Evolutionary conservation across 2,329 filamentous ascomycete genomes (phyloP).

Genomic region (Fusarium continuum): DNA sequence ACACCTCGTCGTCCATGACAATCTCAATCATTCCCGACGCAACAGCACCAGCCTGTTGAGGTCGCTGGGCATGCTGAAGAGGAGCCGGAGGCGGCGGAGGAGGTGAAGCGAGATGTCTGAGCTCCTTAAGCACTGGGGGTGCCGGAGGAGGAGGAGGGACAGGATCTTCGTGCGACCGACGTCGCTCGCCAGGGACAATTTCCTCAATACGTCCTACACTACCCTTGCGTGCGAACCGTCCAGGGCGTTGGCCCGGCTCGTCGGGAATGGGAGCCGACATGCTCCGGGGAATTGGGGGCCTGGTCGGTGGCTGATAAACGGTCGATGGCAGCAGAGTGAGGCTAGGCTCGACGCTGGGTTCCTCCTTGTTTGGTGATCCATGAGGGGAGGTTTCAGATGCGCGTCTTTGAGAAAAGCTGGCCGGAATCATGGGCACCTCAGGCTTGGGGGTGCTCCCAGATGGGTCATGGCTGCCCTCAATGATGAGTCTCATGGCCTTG

Average conservation of each 20-base stretch:
- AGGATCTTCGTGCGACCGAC: slow-evolving; percentile 60
- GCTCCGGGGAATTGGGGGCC: slow-evolving; percentile 63
- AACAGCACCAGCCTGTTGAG: slow-evolving; percentile 56
- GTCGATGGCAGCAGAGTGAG: slow-evolving; percentile 66
- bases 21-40: slow-evolving; percentile 70
- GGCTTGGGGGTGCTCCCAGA: slow-evolving; percentile 55
- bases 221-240: slow-evolving; percentile 48
- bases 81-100: slow-evolving; percentile 71
- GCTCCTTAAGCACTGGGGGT: slow-evolving; percentile 66
- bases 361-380: slow-evolving; percentile 46
- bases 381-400: slow-evolving; percentile 53
- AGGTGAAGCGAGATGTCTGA: slow-evolving; percentile 68
- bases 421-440: slow-evolving; percentile 64
- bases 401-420: slow-evolving; percentile 55
- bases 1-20: slow-evolving; percentile 69
- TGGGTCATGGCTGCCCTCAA: slow-evolving; percentile 64
- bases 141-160: slow-evolving; percentile 62
- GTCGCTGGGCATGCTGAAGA: slow-evolving; percentile 56
- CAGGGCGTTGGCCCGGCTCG: slow-evolving; percentile 43
- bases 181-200: slow-evolving; percentile 51
- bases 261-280: slow-evolving; percentile 67
- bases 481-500: slow-evolving; percentile 85
- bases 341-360: slow-evolving; percentile 39
- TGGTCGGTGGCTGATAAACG: slow-evolving; percentile 65
- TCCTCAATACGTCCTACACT: slow-evolving; percentile 58